Base-by-base conservation (phyloP, 345 rosid genomes). In the Eutrema japonicum region DNA sequence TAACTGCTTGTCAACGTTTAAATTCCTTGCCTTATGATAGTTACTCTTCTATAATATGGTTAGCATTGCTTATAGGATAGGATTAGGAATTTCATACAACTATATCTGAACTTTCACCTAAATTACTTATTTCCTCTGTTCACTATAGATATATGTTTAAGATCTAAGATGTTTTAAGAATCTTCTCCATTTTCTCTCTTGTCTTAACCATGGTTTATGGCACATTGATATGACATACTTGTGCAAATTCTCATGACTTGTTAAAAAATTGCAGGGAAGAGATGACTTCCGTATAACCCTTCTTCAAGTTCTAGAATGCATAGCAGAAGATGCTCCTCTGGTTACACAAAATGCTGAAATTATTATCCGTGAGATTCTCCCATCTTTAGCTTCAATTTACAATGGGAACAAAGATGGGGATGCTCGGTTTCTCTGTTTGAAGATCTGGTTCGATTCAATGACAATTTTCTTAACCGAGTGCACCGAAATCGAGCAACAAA, bases 241-340 rank as follows among this genome's bases (percentile, higher is more conserved):
- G 4, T 42, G 14, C 45, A 1, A 49, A 32, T 54, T 16, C 64
- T 76, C 46, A 63, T 42, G 40, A 54, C 27, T 38, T 76, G 58
- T 18, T 13, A 26, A 41, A 45, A 30, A 52, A 41, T 70, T 74
- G 66, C 85, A 95, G 97, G 96, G 98, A 14, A 85, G 96, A 78
- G 99, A 95, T 60, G 99, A 95, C 73, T 87, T 92, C 85, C 97
- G 93, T 73, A 87, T 90, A 76, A 88, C 96, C 27, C 89, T 95
- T 80, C 92, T 95, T 61, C 89, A 85, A 73, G 81, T 92, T 71
- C 75, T 95, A 49, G 99, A 95, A 71, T 83, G 91, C 58, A 78
- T 90, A 67, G 84, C 94, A 9, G 93, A 87, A 79, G 98, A 90
- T 70, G 69, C 90, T 60, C 73, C 84, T 35, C 71, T 85, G 33